Conservation (phyloP, 1,284 basidiomycete species). For the Leccinum cinnamomeum region DNA sequence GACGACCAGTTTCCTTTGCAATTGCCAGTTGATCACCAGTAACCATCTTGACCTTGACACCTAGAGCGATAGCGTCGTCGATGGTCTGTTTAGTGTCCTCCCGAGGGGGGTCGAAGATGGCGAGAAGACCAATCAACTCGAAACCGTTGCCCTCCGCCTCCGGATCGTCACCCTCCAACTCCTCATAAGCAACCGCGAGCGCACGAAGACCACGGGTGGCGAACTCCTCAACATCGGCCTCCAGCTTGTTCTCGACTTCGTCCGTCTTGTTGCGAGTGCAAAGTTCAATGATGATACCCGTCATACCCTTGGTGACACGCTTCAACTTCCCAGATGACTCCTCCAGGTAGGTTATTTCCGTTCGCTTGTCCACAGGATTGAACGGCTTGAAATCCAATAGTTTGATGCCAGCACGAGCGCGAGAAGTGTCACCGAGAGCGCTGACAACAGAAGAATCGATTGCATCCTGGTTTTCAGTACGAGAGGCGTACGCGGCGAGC, state of each 20-base stretch:
- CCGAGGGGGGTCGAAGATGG: constrained; percentile 98
- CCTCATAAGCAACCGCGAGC: constrained; percentile 94
- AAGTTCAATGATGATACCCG: constrained; percentile 93
- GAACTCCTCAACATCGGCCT: constrained; percentile 95
- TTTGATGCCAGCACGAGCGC: constrained; percentile 90
- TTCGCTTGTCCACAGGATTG: constrained; percentile 99
- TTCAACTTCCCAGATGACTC: constrained; percentile 92
- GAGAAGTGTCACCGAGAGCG: constrained; percentile 70
- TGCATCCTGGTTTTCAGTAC: constrained; percentile 98
- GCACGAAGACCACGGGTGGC: constrained; percentile 96
- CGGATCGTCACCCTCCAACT: constrained; percentile 79
- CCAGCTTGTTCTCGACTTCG: constrained; percentile 87
- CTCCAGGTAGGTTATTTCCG: constrained; percentile 97
- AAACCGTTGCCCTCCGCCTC: constrained; percentile 93
- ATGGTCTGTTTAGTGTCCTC: constrained; percentile 99
- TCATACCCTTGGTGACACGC: constrained; percentile 99
- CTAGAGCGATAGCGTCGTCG: constrained; percentile 93
- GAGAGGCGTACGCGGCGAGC: constrained; percentile 92
- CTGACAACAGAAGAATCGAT: constrained; percentile 89
- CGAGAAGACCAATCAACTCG: constrained; percentile 94
- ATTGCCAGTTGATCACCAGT: too few species aligned
- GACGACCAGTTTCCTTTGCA: too few species aligned
- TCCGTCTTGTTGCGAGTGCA: constrained; percentile 97
- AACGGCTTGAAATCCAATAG: constrained; percentile 99
- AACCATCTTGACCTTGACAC: constrained; percentile 54